Conservation (phyloP, 2,329 filamentous ascomycete species). For the Elsinoe arachidis region DNA sequence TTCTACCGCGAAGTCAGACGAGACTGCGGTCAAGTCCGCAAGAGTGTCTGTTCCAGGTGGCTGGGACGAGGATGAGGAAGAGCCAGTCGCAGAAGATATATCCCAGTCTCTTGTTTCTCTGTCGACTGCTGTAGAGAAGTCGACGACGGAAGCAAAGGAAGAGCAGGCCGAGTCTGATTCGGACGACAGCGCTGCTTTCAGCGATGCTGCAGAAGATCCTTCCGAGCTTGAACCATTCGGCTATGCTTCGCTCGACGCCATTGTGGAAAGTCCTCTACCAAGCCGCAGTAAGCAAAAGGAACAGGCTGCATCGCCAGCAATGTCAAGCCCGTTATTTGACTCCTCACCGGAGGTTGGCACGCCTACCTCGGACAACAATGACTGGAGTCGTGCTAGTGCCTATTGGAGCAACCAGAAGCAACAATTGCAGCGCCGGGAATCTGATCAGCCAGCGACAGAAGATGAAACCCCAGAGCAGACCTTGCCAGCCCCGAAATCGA, state of each 20-base stretch:
- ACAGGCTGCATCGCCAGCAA: slow-evolving; percentile 12
- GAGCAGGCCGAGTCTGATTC: slow-evolving; percentile 17
- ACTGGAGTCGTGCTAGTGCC: slow-evolving; percentile 58
- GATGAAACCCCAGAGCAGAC: slow-evolving; percentile 18
- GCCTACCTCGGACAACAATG: slow-evolving; percentile 22
- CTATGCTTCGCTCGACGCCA: slow-evolving; percentile 64
- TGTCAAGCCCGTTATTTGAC: slow-evolving; percentile 3
- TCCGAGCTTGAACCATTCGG: slow-evolving; percentile 57
- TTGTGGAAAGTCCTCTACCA: slow-evolving; percentile 52
- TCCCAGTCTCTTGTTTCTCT: not conserved
- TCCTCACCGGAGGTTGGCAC: slow-evolving; percentile 11
- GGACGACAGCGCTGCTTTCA: slow-evolving; percentile 56
- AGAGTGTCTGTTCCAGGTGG: slow-evolving; percentile 13
- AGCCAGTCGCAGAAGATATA: not conserved
- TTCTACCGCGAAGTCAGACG: not conserved
- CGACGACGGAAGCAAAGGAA: slow-evolving; percentile 10
- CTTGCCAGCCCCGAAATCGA: slow-evolving; percentile 19
- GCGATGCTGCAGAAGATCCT: slow-evolving; percentile 67
- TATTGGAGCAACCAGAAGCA: slow-evolving; percentile 63
- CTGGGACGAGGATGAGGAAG: slow-evolving; percentile 15
- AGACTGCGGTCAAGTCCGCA: not conserved
- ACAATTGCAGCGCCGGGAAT: slow-evolving; percentile 52
- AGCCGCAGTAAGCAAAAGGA: slow-evolving; percentile 23
- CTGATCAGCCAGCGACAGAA: slow-evolving; percentile 28
- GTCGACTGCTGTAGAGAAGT: not conserved